phyloP scores from a whole-genome alignment of 371 early-diverging fungal genomes.

The Mucor indicus region DNA sequence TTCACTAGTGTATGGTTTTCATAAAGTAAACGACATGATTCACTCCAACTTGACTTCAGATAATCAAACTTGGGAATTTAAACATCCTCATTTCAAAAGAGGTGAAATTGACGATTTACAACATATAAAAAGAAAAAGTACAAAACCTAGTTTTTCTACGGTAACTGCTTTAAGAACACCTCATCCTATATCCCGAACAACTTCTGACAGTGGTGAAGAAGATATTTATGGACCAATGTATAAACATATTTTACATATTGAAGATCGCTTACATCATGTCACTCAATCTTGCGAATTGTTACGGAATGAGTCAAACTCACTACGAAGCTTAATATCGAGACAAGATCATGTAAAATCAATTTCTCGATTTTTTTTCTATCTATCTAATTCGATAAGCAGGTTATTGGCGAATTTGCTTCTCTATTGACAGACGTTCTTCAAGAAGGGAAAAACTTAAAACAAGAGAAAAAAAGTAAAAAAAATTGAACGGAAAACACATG shows the following conservation, averaged over 20 bases:
- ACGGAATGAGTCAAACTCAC: conserved; percentile 13
- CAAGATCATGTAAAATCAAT: conserved; percentile 11
- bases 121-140: conserved; percentile 62
- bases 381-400: background rate
- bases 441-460: conserved; percentile 1
- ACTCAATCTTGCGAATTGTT: conserved; percentile 15
- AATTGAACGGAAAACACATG: background rate
- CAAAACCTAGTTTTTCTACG: conserved; percentile 23
- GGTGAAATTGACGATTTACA: conserved; percentile 56
- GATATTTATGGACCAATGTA: conserved; percentile 17
- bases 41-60: conserved; percentile 53
- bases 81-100: conserved; percentile 61
- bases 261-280: conserved; percentile 22
- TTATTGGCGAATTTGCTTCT: conserved; percentile 7
- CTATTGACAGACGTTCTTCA: conserved; percentile 7
- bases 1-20: conserved; percentile 50
- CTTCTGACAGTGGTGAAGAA: conserved; percentile 2
- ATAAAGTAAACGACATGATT: conserved; percentile 64
- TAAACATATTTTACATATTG: conserved; percentile 20
- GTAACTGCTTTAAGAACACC: background rate
- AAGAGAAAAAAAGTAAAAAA: conserved; percentile 4
- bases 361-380: background rate
- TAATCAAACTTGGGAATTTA: conserved; percentile 69
- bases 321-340: conserved; percentile 5
- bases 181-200: background rate